phyloP scores from a whole-genome alignment of 2,329 filamentous ascomycete species.

The Cucurbitaria berberidis region DNA sequence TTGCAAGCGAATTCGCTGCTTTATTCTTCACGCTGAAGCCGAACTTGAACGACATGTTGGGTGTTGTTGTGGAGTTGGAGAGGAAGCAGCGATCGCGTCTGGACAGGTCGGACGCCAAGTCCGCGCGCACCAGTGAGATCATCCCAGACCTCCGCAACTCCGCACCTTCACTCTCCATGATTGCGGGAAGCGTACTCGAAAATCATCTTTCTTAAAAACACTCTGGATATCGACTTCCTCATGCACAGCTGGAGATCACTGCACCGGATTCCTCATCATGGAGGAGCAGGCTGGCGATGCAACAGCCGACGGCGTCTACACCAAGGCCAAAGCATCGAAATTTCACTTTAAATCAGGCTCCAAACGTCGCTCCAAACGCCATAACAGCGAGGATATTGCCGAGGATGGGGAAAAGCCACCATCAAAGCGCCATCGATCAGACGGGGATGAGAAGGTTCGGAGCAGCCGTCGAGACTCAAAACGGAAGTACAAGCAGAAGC shows the following conservation, averaged over 20 bases:
- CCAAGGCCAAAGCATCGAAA: slow-evolving; percentile 37
- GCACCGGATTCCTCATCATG: slow-evolving; percentile 29
- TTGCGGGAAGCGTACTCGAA: neutral
- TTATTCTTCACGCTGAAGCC: slow-evolving; percentile 69
- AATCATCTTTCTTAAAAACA: neutral
- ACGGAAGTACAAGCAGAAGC: slow-evolving; percentile 26
- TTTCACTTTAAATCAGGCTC: slow-evolving; percentile 50
- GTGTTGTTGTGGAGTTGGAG: slow-evolving; percentile 8
- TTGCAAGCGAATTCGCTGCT: slow-evolving; percentile 23
- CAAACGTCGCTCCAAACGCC: slow-evolving; percentile 27
- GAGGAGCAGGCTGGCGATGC: slow-evolving; percentile 35
- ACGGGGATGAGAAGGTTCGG: slow-evolving; percentile 10
- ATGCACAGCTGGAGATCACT: slow-evolving; percentile 24
- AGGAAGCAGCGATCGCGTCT: slow-evolving; percentile 1
- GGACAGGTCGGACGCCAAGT: slow-evolving; percentile 27
- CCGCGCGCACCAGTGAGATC: slow-evolving; percentile 34
- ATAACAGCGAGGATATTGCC: slow-evolving; percentile 16
- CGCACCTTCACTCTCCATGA: slow-evolving; percentile 15
- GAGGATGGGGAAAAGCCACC: slow-evolving; percentile 5
- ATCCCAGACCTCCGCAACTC: slow-evolving; percentile 31
- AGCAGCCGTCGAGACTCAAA: slow-evolving; percentile 18
- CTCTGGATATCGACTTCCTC: neutral
- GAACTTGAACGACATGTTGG: slow-evolving; percentile 55
- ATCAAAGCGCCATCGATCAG: slow-evolving; percentile 22
- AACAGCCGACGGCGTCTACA: slow-evolving; percentile 27